A percentile compares a stretch with the other conserved stretches of the same genome.
Conservation (phyloP, 257 asterid species). For the Salvia hispanica region DNA sequence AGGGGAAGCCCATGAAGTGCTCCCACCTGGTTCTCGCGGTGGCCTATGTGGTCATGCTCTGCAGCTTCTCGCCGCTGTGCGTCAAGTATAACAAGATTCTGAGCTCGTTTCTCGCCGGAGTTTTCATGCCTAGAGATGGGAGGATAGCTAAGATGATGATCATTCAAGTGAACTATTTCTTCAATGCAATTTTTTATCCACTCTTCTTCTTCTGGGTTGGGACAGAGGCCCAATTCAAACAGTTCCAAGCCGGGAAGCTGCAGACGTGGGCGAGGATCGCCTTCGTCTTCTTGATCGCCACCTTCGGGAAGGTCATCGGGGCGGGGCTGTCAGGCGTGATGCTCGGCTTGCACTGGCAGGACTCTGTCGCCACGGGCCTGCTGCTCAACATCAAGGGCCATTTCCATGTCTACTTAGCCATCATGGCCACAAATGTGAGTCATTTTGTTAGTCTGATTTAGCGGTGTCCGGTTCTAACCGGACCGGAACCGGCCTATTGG, state of each 20-base stretch:
- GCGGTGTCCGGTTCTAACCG: not conserved
- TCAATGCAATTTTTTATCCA: conserved; percentile 66
- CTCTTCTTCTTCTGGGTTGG: conserved; percentile 94
- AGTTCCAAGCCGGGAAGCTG: conserved; percentile 38
- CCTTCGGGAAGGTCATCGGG: conserved; percentile 63
- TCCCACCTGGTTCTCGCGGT: conserved; percentile 72
- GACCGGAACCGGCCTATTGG: too few species aligned
- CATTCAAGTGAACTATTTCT: conserved; percentile 69
- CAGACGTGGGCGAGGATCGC: conserved; percentile 53
- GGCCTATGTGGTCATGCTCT: conserved; percentile 61
- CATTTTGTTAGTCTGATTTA: not conserved
- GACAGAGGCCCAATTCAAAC: conserved; percentile 45
- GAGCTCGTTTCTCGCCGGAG: conserved; percentile 83
- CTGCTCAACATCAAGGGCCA: conserved; percentile 85
- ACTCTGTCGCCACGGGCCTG: conserved; percentile 77
- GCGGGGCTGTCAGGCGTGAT: conserved; percentile 62
- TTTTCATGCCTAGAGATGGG: conserved; percentile 88
- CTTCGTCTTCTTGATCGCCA: conserved; percentile 45
- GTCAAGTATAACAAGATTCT: conserved; percentile 54
- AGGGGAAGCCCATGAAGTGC: conserved; percentile 90
- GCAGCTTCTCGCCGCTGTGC: conserved; percentile 54
- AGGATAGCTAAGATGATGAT: conserved; percentile 79
- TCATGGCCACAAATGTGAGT: conserved; percentile 39
- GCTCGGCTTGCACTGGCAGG: conserved; percentile 88
- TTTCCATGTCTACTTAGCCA: conserved; percentile 78